phyloP scores from a whole-genome alignment of 2,329 filamentous ascomycete species.

The Penicillium corylophilum region DNA sequence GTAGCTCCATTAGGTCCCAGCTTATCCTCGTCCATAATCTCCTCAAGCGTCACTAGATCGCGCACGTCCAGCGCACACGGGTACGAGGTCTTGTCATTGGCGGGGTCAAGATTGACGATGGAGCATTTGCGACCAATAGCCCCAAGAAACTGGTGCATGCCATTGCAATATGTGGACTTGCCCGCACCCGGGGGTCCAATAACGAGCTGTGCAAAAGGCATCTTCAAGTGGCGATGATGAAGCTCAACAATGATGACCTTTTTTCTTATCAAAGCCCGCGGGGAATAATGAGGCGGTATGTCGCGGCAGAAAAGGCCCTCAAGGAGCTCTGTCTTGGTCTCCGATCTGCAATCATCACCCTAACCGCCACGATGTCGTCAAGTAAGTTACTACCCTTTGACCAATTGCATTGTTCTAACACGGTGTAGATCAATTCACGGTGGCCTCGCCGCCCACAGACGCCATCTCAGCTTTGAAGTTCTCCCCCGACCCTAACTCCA shows the following conservation, averaged over 20 bases:
- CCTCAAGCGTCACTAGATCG: slow-evolving; percentile 82
- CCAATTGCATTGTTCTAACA: neutral
- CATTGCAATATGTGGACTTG: slow-evolving; percentile 98
- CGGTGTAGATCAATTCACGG: slow-evolving; percentile 68
- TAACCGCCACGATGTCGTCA: slow-evolving; percentile 39
- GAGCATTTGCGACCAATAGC: slow-evolving; percentile 94
- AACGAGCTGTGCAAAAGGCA: slow-evolving; percentile 72
- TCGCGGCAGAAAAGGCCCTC: slow-evolving; percentile 33
- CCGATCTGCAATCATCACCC: slow-evolving; percentile 14
- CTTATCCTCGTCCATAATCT: slow-evolving; percentile 89
- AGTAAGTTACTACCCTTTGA: slow-evolving; percentile 31
- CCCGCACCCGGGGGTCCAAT: slow-evolving; percentile 93
- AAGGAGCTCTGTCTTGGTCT: slow-evolving; percentile 24
- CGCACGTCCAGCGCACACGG: slow-evolving; percentile 88
- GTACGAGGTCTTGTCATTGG: slow-evolving; percentile 90
- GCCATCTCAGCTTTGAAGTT: slow-evolving; percentile 85
- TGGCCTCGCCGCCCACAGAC: slow-evolving; percentile 78
- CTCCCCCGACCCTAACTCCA: slow-evolving; percentile 70
- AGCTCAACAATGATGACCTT: slow-evolving; percentile 3
- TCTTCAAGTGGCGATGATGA: slow-evolving; percentile 22
- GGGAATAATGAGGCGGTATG: slow-evolving; percentile 30
- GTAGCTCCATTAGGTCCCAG: slow-evolving; percentile 91
- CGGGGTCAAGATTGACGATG: slow-evolving; percentile 93
- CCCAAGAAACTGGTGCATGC: slow-evolving; percentile 97
- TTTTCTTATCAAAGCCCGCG: slow-evolving; percentile 27